These are phyloP conservation scores for Tricholoma hemisulphureum DNA, from an alignment of 768 basidiomycete species.

Conservation along the genomic window DNA sequence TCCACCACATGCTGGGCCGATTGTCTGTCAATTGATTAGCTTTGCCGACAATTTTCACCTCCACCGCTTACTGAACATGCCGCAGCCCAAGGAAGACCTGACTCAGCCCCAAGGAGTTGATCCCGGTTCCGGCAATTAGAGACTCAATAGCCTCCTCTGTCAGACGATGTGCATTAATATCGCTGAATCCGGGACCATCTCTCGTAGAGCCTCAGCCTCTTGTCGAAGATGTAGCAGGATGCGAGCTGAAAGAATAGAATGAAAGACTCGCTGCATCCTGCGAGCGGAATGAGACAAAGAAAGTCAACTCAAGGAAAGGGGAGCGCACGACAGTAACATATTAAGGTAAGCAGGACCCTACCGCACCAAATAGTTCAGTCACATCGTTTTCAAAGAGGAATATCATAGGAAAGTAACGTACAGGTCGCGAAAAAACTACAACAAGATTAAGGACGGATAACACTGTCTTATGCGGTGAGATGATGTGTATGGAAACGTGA, in stretches of 20 bases:
- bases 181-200: not conserved
- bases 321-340: not conserved
- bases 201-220: not conserved
- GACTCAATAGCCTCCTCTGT: not conserved
- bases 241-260: not conserved
- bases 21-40: no score
- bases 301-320: not conserved
- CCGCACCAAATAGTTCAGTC: not conserved
- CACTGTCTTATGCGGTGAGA: not conserved
- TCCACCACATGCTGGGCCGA: no score
- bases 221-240: constrained; percentile 1
- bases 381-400: not conserved
- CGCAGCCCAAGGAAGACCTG: not conserved
- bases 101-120: not conserved
- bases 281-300: not conserved
- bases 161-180: not conserved
- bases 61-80: not conserved
- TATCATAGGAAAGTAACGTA: not conserved
- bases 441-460: not conserved
- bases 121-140: not conserved
- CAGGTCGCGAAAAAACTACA: not conserved
- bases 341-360: not conserved
- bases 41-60: not conserved
- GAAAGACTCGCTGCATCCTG: not conserved
- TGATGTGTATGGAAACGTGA: not conserved